Evolutionary conservation across 441 rosid species (phyloP).

Genomic region (Corymbia calophylla): DNA sequence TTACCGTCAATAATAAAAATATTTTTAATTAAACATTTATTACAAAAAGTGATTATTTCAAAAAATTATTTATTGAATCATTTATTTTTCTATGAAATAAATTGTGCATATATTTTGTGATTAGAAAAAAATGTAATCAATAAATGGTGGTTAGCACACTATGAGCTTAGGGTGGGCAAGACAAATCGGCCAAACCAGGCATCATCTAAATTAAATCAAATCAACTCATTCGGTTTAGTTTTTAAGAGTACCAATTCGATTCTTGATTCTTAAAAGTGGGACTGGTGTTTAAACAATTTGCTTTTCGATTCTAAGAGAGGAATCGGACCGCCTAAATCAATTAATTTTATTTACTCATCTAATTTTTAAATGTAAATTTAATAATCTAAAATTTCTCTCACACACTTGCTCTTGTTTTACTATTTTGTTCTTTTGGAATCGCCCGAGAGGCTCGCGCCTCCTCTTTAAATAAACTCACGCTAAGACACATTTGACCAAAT

Average conservation of each 20-base stretch:
- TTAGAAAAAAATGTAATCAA: neutral
- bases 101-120: too few relatives aligned
- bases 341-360: too few relatives aligned
- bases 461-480: too few relatives aligned
- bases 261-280: rapidly evolving
- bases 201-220: rapidly evolving
- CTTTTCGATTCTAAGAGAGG: rapidly evolving
- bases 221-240: rapidly evolving
- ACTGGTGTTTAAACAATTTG: rapidly evolving
- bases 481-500: neutral
- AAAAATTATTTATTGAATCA: too few relatives aligned
- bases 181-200: rapidly evolving
- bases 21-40: too few relatives aligned
- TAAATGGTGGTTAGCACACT: rapidly evolving
- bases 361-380: too few relatives aligned
- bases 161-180: rapidly evolving
- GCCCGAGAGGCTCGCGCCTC: neutral
- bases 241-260: rapidly evolving
- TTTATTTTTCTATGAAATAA: too few relatives aligned
- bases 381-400: too few relatives aligned
- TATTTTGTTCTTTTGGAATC: rapidly evolving
- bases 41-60: neutral
- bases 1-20: rapidly evolving
- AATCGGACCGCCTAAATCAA: rapidly evolving
- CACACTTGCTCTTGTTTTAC: rapidly evolving